Evolutionary conservation across 2,329 filamentous ascomycete species (phyloP).

Genomic region (Chaetomium strumarium): DNA sequence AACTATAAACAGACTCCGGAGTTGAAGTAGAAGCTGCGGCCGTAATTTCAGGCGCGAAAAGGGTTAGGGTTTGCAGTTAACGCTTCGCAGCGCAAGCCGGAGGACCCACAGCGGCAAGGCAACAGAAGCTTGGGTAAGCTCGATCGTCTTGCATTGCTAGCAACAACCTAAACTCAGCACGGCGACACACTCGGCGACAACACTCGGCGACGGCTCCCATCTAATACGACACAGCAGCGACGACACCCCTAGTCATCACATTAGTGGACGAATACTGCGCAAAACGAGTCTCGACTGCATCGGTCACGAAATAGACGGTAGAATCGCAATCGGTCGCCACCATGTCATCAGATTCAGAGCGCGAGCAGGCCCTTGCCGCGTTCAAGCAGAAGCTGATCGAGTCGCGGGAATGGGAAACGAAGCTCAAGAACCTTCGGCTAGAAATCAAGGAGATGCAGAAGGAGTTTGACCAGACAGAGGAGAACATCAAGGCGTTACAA

Average conservation of each 20-base stretch:
- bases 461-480: conserved; percentile 94
- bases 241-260: not conserved
- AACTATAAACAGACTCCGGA: no score
- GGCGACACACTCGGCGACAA: conserved; percentile 6
- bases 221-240: not conserved
- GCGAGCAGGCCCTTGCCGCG: conserved; percentile 65
- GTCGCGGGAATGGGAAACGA: conserved; percentile 97
- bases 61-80: no score
- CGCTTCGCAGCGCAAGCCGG: not conserved
- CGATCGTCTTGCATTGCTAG: conserved; percentile 11
- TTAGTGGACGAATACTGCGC: not conserved
- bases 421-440: conserved; percentile 86
- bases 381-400: conserved; percentile 83
- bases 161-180: conserved; percentile 16
- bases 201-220: conserved; percentile 3
- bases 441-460: conserved; percentile 95
- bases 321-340: not conserved
- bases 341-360: conserved; percentile 53
- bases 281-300: not conserved
- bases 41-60: not conserved
- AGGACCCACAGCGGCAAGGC: conserved; percentile 28
- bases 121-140: conserved; percentile 36
- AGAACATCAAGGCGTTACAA: conserved; percentile 98
- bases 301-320: not conserved
- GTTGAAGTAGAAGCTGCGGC: not conserved